Base-by-base conservation (phyloP, 805 yeast genomes). In the Candida sanyiensis region DNA sequence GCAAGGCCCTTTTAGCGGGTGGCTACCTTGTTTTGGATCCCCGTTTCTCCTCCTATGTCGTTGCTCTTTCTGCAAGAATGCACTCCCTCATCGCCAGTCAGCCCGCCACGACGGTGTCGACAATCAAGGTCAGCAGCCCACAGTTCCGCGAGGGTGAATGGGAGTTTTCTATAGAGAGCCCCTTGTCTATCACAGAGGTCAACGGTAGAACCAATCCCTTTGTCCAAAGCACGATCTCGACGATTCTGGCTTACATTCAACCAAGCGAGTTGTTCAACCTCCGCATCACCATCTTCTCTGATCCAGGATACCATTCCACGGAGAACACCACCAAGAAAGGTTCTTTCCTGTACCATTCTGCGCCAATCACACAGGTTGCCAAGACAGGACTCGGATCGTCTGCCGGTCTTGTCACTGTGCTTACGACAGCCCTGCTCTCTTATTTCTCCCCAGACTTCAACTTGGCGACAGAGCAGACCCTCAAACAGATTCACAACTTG, bases 311-410 rank as follows among this genome's bases (percentile, higher is more conserved):
- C 61, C 97, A 93, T 56, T 82, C 97, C 0, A 89, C 82, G 51
- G 69, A 66, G 5, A 59, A 69, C 26, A 69, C 82, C 3, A 39
- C 69, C 32, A 66, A 66, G 0, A 39, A 46, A 1, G 66, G 62
- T 30, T 44, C 54, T 13, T 89, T 89, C 54, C 62, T 73, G 30
- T 80, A 66, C 57, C 96, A 90, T 57, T 39, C 58, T 0, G 43
- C 56, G 18, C 67, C 75, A 12, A 86, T 93, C 39, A 67, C 73
- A 0, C 65, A 82, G 25, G 95, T 88, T 6, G 78, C 96, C 3
- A 93, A 93, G 57, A 93, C 98, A 0, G 98, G 98, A 0, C 67
- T 93, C 35, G 98, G 98, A 1, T 87, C 96, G 10, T 87, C 96
- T 23, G 98, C 98, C 0, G 96, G 96, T 0, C 68, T 93, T 42